Conservation (phyloP, 2,329 filamentous ascomycete genomes). For the Curvularia verruculosa region DNA sequence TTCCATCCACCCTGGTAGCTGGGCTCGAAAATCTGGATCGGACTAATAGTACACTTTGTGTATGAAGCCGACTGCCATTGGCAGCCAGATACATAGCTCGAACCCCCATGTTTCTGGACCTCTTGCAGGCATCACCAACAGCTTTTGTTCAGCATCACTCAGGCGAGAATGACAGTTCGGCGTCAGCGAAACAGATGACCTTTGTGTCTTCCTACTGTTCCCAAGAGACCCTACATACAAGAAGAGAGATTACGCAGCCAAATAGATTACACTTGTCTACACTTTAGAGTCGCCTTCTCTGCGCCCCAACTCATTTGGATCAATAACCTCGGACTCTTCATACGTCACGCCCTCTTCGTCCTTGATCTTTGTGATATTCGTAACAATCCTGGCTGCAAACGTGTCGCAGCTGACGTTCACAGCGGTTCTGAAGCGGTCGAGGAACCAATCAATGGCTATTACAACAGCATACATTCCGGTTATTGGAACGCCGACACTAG, state of each 20-base stretch:
- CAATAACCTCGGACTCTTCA: constrained; percentile 15
- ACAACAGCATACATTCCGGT: constrained; percentile 61
- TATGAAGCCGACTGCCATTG: too few relatives aligned
- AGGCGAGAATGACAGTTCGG: not conserved
- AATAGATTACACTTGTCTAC: not conserved
- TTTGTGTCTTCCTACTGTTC: not conserved
- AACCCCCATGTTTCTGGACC: not conserved
- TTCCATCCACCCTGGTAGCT: too few relatives aligned
- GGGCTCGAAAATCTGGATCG: too few relatives aligned
- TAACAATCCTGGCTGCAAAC: constrained; percentile 52
- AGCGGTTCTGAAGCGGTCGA: constrained; percentile 62
- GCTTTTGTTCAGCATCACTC: not conserved
- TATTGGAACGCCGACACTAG: constrained; percentile 53
- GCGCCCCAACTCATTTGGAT: constrained; percentile 16
- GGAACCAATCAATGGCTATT: constrained; percentile 62
- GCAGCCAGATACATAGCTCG: not conserved
- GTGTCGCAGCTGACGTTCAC: constrained; percentile 60
- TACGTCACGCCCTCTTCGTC: constrained; percentile 37
- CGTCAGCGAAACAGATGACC: not conserved
- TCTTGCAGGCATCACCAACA: not conserved
- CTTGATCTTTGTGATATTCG: constrained; percentile 49
- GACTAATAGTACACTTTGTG: too few relatives aligned
- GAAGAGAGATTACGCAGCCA: not conserved
- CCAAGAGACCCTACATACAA: not conserved
- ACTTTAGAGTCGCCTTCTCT: constrained; percentile 9